These are phyloP conservation scores for Eucalyptus polybractea DNA, from an alignment of 345 rosid genomes.

Conservation along the genomic window DNA sequence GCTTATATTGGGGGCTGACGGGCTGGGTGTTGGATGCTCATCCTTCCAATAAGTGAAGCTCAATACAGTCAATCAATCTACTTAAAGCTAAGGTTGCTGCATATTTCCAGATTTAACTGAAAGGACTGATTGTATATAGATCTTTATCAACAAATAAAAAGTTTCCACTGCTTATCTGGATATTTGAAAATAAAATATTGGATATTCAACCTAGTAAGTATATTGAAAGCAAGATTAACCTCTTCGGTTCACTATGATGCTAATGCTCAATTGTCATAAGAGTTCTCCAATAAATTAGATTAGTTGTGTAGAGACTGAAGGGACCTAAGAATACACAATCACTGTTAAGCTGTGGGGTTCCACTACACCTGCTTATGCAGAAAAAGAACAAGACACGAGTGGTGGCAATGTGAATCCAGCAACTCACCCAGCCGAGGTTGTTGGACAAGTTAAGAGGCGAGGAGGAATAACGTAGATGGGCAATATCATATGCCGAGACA, in stretches of 20 bases:
- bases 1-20: not conserved
- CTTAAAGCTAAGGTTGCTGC: not conserved
- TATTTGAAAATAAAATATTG: not conserved
- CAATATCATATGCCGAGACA: conserved; percentile 48
- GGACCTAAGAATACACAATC: not conserved
- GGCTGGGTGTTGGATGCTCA: not conserved
- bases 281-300: not conserved
- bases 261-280: not conserved
- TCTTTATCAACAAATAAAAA: not conserved
- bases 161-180: not conserved
- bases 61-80: not conserved
- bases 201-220: not conserved
- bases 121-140: not conserved
- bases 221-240: not conserved
- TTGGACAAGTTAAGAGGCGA: conserved; percentile 81
- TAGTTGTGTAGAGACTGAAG: not conserved
- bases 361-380: not conserved
- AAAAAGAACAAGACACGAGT: not conserved
- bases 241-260: not conserved
- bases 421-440: conserved; percentile 74
- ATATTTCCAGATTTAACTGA: not conserved
- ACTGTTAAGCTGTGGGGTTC: not conserved
- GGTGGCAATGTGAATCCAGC: not conserved
- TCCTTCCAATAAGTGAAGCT: not conserved
- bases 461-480: conserved; percentile 76